These are phyloP conservation scores for Limnomonas spitsbergensis DNA, from an alignment of 139 green algal species.

Conservation along the genomic window DNA sequence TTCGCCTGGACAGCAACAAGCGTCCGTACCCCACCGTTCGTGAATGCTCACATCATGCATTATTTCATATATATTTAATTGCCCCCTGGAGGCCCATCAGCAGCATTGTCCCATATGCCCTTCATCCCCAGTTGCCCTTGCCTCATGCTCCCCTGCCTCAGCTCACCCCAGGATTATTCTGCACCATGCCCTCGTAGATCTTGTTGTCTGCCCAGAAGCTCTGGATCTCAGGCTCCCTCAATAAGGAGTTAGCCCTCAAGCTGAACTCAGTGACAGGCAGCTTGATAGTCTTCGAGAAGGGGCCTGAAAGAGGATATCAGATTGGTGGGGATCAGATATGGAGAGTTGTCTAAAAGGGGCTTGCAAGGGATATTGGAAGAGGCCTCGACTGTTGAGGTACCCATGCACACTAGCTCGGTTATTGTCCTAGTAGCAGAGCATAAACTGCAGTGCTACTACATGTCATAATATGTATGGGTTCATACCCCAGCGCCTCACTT, in stretches of 20 bases:
- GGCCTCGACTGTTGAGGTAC: not conserved
- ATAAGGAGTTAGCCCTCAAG: constrained; percentile 88
- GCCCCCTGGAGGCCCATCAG: not conserved
- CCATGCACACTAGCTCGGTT: too few species aligned
- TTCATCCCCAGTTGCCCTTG: too few species aligned
- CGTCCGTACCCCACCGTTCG: too few species aligned
- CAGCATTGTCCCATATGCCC: too few species aligned
- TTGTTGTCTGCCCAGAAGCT: constrained; percentile 14
- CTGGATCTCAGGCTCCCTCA: constrained; percentile 93
- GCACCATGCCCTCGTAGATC: constrained; percentile 1
- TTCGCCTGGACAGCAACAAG: not conserved
- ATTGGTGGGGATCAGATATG: too few species aligned
- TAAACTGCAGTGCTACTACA: not conserved
- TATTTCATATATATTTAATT: not conserved
- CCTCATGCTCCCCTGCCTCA: too few species aligned
- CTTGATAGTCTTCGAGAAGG: constrained; percentile 49
- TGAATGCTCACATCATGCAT: not conserved
- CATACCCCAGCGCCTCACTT: not conserved
- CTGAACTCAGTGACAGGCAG: constrained; percentile 91
- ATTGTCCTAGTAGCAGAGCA: not conserved
- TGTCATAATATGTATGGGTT: not conserved
- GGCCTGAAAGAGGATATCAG: constrained; percentile 3
- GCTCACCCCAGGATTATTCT: constrained; percentile 51
- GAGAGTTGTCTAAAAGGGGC: not conserved
- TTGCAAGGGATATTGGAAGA: not conserved